Evolutionary conservation across 2,329 filamentous ascomycete species (phyloP).

Genomic region (Aspergillus amoenus): DNA sequence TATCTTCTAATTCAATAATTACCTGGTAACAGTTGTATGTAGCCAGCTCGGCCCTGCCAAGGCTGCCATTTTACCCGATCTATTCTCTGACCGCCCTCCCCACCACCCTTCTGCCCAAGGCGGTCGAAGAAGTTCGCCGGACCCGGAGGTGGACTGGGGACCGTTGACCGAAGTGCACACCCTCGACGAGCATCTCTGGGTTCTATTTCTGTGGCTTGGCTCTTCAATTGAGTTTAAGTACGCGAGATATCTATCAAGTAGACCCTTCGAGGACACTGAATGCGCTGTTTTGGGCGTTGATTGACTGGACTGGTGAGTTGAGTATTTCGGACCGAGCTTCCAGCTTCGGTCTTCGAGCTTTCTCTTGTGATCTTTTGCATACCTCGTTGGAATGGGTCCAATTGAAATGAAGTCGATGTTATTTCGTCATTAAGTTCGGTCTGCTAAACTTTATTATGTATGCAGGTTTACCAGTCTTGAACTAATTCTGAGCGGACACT

Average conservation of each 20-base stretch:
- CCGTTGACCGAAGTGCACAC: background rate
- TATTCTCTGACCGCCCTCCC: constrained; percentile 5
- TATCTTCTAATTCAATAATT: background rate
- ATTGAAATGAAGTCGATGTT: background rate
- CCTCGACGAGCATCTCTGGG: background rate
- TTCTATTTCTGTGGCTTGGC: background rate
- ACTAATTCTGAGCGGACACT: background rate
- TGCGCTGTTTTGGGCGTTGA: background rate
- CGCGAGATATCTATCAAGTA: background rate
- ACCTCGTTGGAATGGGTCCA: background rate
- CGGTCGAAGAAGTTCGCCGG: background rate
- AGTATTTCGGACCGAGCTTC: background rate
- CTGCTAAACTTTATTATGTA: background rate
- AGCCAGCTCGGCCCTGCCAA: background rate
- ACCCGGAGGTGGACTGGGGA: constrained; percentile 8
- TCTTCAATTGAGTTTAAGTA: background rate
- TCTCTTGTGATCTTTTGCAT: background rate
- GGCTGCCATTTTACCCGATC: background rate
- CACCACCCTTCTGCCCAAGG: constrained; percentile 15
- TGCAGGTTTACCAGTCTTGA: background rate
- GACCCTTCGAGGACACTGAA: background rate
- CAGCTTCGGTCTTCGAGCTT: background rate
- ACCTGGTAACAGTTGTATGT: background rate
- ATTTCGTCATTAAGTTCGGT: no score
- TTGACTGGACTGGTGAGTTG: background rate